Evolutionary conservation across 1,139 yeast species (phyloP).

Genomic region (Taphrina sp.): DNA sequence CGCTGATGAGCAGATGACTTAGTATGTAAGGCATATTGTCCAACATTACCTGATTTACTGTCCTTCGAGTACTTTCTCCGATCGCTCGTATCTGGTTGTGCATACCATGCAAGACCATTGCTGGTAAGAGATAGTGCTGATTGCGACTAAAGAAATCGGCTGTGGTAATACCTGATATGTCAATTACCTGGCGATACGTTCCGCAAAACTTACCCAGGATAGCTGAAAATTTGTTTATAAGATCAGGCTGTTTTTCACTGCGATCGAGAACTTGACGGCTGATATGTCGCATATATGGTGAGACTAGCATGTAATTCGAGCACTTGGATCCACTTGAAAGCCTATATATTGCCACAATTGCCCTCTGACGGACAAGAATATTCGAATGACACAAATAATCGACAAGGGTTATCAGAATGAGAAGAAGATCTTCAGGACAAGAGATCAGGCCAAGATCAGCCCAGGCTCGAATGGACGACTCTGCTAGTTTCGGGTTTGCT

Average conservation of each 20-base stretch:
- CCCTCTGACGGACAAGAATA: slow-evolving; percentile 61
- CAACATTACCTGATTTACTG: slow-evolving; percentile 41
- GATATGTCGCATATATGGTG: slow-evolving; percentile 44
- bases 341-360: slow-evolving; percentile 42
- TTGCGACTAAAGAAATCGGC: slow-evolving; percentile 67
- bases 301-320: slow-evolving; percentile 45
- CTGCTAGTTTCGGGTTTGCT: slow-evolving; percentile 49
- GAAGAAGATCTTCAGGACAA: slow-evolving; percentile 63
- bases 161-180: slow-evolving; percentile 61
- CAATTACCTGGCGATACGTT: slow-evolving; percentile 61
- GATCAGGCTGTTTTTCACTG: slow-evolving; percentile 65
- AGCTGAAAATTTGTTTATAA: slow-evolving; percentile 47
- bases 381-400: slow-evolving; percentile 60
- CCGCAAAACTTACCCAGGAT: slow-evolving; percentile 55
- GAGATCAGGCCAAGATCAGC: slow-evolving; percentile 60
- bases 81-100: slow-evolving; percentile 62
- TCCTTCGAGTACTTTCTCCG: slow-evolving; percentile 45
- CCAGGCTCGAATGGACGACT: slow-evolving; percentile 61
- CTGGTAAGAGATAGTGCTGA: slow-evolving; percentile 72
- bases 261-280: slow-evolving; percentile 72
- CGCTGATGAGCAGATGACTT: slow-evolving; percentile 50
- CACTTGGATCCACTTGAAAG: slow-evolving; percentile 18
- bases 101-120: slow-evolving; percentile 63
- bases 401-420: slow-evolving; percentile 58
- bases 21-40: slow-evolving; percentile 49